A percentile compares a stretch with the other conserved stretches of the same genome.
phyloP scores from a whole-genome alignment of 2,329 filamentous ascomycete genomes.

The Xylariales sp. region DNA sequence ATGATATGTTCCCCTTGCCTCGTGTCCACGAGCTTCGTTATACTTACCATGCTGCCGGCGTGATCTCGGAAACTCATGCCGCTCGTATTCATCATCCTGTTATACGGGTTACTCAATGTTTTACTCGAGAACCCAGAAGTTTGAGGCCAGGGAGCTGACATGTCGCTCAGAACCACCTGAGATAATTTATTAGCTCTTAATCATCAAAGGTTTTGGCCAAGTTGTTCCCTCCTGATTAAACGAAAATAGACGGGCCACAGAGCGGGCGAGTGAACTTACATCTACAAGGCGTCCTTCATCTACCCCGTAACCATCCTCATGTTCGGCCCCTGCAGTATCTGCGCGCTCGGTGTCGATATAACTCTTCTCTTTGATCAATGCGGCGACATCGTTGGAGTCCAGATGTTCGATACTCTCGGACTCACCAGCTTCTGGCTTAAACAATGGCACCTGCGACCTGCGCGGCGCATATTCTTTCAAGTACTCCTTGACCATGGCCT shows the following conservation, averaged over 20 bases:
- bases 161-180: conserved; percentile 90
- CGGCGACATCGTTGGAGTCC: conserved; percentile 15
- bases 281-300: conserved; percentile 64
- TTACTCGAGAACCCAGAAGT: conserved; percentile 74
- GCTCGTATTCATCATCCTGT: conserved; percentile 99
- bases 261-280: conserved; percentile 39
- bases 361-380: conserved; percentile 38
- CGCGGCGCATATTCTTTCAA: conserved; percentile 47
- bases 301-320: conserved; percentile 23
- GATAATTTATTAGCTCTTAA: conserved; percentile 6
- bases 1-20: background rate
- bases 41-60: conserved; percentile 83
- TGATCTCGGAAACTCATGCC: conserved; percentile 85
- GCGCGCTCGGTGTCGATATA: conserved; percentile 64
- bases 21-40: too few relatives aligned
- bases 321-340: conserved; percentile 28
- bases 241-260: background rate
- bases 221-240: too few relatives aligned
- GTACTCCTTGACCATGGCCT: conserved; percentile 71
- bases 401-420: conserved; percentile 5
- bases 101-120: conserved; percentile 92
- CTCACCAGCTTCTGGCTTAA: conserved; percentile 6
- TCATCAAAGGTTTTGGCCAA: background rate
- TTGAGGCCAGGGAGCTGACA: conserved; percentile 95
- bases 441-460: background rate